Conservation (phyloP, 2,329 filamentous ascomycete genomes). For the Pseudonectria foliicola region DNA sequence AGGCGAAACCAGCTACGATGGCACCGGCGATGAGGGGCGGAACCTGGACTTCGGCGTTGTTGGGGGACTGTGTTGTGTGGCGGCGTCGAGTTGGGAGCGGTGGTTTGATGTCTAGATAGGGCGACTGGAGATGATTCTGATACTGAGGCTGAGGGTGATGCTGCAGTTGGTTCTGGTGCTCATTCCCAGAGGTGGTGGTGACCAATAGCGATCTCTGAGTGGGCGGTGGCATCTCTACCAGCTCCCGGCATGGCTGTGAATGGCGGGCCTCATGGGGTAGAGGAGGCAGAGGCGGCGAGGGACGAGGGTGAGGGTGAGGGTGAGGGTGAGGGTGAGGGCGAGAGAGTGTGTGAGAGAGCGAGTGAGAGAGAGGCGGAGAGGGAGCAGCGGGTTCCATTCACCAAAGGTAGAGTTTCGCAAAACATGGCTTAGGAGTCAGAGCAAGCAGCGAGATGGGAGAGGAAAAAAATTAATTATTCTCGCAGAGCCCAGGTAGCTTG, state of each 20-base stretch:
- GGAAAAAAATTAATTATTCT: too few species aligned
- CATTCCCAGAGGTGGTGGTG: constrained; percentile 13
- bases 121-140: constrained; percentile 6
- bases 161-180: too few species aligned
- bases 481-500: too few species aligned
- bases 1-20: constrained; percentile 28
- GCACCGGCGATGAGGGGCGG: constrained; percentile 31
- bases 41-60: constrained; percentile 26
- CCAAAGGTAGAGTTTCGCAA: too few species aligned
- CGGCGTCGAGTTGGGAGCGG: constrained; percentile 26
- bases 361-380: too few species aligned
- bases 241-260: constrained; percentile 18
- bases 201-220: constrained; percentile 14
- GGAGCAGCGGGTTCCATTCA: too few species aligned
- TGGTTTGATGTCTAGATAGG: constrained; percentile 23
- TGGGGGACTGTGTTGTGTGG: constrained; percentile 21
- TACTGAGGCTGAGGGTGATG: constrained; percentile 4
- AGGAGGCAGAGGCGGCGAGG: not conserved
- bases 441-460: too few species aligned
- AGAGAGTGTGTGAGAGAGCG: too few species aligned
- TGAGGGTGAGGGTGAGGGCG: too few species aligned
- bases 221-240: constrained; percentile 21
- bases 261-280: constrained; percentile 6
- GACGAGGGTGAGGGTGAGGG: too few species aligned
- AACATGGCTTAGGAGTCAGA: too few species aligned